These are phyloP conservation scores for Puccinia polysora DNA, from an alignment of 1,284 basidiomycete species.

Conservation along the genomic window DNA sequence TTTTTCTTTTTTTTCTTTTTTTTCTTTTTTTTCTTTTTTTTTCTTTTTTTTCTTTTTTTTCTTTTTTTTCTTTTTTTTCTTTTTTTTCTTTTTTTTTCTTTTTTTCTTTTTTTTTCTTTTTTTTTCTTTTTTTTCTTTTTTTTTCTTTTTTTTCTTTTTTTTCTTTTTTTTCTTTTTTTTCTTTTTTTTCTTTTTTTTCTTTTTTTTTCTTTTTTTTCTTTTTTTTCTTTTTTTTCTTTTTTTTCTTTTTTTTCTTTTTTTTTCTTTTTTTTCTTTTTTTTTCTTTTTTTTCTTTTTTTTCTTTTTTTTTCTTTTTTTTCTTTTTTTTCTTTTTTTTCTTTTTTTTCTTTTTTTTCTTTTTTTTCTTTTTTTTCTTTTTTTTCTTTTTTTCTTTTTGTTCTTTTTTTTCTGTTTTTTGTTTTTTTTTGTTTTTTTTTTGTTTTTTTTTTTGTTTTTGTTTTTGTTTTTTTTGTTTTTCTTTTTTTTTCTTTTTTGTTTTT, in stretches of 20 bases:
- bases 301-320: background rate
- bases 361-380: background rate
- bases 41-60: too few species aligned
- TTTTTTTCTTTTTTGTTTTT: background rate
- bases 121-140: background rate
- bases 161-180: background rate
- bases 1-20: too few species aligned
- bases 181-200: background rate
- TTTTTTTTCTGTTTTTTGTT: background rate
- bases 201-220: background rate
- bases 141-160: background rate
- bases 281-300: background rate
- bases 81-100: too few species aligned
- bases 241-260: background rate
- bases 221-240: background rate
- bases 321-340: background rate
- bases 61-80: too few species aligned
- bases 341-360: background rate
- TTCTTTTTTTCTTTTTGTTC: background rate
- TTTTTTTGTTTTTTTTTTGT: background rate
- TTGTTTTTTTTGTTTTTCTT: background rate
- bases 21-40: too few species aligned
- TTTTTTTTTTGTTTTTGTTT: background rate
- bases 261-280: background rate
- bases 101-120: background rate